These are phyloP conservation scores for Juncus effusus DNA, from an alignment of 176 grass and related monocot genomes.

Conservation along the genomic window DNA sequence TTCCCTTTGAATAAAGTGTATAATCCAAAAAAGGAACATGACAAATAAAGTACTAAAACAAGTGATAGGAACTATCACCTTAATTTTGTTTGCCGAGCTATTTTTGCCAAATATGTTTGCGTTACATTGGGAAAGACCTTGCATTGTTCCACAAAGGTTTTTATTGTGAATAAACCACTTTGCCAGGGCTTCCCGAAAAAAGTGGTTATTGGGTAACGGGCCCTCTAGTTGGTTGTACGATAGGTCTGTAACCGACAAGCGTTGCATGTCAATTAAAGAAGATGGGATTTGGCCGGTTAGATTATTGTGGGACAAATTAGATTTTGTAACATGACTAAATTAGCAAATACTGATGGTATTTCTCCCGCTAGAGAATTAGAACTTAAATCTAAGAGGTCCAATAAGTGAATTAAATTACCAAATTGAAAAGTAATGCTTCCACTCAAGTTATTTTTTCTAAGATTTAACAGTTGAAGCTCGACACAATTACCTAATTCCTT, in stretches of 20 bases:
- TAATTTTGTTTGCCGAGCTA: not conserved
- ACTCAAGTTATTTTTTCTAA: no score
- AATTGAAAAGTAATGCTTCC: no score
- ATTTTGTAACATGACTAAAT: no score
- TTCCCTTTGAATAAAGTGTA: not conserved
- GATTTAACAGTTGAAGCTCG: no score
- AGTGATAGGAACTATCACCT: not conserved
- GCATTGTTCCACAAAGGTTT: not conserved
- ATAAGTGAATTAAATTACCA: not conserved
- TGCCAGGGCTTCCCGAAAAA: not conserved
- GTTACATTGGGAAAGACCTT: constrained; percentile 7
- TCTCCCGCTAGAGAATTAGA: constrained; percentile 21
- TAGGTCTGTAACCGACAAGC: constrained; percentile 29
- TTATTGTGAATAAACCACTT: constrained; percentile 14
- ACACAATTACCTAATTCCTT: no score
- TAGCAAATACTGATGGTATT: not conserved
- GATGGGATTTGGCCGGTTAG: constrained; percentile 17
- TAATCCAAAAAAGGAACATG: not conserved
- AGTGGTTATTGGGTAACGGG: not conserved
- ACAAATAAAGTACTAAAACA: not conserved
- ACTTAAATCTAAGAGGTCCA: constrained; percentile 26
- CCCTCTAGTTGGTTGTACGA: constrained; percentile 41
- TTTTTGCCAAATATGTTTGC: not conserved
- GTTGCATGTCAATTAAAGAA: constrained; percentile 18
- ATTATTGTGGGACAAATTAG: no score